Conservation (phyloP, 2,329 filamentous ascomycete species). For the Pestalotiopsis fici region DNA sequence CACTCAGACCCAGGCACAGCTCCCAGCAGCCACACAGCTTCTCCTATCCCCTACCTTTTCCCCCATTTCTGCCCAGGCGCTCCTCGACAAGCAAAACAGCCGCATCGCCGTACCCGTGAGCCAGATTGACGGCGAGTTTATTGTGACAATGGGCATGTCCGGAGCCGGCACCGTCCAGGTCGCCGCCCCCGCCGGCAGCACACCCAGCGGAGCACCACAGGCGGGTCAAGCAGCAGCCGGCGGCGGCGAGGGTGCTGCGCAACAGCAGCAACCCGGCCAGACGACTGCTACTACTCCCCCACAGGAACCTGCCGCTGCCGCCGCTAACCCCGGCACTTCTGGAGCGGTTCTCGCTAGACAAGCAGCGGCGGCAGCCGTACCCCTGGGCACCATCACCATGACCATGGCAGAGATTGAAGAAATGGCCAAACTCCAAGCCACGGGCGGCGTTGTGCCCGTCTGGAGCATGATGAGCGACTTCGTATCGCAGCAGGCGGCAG, state of each 20-base stretch:
- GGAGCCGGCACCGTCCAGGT: constrained; percentile 5
- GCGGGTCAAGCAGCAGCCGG: background rate
- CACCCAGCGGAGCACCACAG: background rate
- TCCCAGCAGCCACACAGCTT: constrained; percentile 18
- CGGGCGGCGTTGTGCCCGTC: background rate
- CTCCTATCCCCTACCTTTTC: constrained; percentile 21
- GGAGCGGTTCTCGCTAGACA: background rate
- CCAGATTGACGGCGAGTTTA: constrained; percentile 21
- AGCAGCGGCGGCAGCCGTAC: background rate
- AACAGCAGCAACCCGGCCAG: background rate
- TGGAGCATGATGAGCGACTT: constrained; percentile 8
- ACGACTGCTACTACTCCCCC: background rate
- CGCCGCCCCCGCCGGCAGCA: background rate
- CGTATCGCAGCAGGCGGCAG: background rate
- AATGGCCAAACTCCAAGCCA: background rate
- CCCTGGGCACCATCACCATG: constrained; percentile 1
- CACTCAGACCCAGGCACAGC: background rate
- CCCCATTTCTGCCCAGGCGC: constrained; percentile 15
- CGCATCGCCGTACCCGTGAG: constrained; percentile 19
- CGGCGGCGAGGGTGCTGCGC: background rate
- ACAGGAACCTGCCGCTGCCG: background rate
- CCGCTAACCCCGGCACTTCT: background rate
- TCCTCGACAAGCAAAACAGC: constrained; percentile 18
- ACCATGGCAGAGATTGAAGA: constrained; percentile 4
- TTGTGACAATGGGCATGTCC: constrained; percentile 19